Percentiles rank a stretch among this genome's conserved stretches.
These are phyloP conservation scores for Inosperma sp. DNA, from an alignment of 768 basidiomycete species.

Conservation along the genomic window DNA sequence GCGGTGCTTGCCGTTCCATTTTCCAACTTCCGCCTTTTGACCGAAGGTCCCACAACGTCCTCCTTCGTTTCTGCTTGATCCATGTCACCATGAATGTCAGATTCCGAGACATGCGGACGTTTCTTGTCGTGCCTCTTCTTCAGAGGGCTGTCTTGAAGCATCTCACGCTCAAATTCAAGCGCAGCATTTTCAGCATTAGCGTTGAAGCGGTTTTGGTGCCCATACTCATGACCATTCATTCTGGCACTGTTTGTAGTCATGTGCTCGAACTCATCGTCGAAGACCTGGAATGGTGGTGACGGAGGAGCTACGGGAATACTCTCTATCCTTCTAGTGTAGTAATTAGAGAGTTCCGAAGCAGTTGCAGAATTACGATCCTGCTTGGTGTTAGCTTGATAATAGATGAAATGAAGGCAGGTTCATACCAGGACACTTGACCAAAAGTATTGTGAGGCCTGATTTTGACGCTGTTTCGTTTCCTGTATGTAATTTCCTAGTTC, in stretches of 20 bases:
- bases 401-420: conserved; percentile 1
- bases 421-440: conserved; percentile 61
- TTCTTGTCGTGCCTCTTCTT: conserved; percentile 42
- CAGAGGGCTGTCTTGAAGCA: conserved; percentile 39
- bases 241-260: conserved; percentile 20
- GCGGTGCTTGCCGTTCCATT: conserved; percentile 30
- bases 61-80: conserved; percentile 39
- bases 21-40: conserved; percentile 64
- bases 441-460: conserved; percentile 71
- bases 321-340: conserved; percentile 50
- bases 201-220: conserved; percentile 24
- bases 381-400: conserved; percentile 9
- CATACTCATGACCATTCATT: conserved; percentile 31
- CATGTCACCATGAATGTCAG: conserved; percentile 56
- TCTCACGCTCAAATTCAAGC: conserved; percentile 51
- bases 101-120: conserved; percentile 46
- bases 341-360: conserved; percentile 54
- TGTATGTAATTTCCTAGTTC: conserved; percentile 67
- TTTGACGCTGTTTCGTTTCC: conserved; percentile 69
- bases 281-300: conserved; percentile 25
- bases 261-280: conserved; percentile 30
- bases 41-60: conserved; percentile 40
- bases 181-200: conserved; percentile 52
- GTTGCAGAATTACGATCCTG: conserved; percentile 69
- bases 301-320: conserved; percentile 39